phyloP scores from a whole-genome alignment of 257 asterid genomes.

The Ballota nigra region DNA sequence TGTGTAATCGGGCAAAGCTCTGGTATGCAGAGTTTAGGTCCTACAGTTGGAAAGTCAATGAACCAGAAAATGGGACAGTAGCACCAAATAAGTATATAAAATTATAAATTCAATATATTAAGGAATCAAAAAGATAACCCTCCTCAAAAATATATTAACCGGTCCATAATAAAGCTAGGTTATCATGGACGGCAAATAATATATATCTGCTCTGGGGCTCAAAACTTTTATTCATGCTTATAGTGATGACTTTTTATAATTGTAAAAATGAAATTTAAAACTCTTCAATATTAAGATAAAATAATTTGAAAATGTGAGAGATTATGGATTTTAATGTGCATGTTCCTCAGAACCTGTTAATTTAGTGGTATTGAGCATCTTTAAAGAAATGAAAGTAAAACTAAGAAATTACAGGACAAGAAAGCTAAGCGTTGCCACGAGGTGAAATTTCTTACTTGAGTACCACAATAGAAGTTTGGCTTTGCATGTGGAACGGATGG shows the following conservation, averaged over 20 bases:
- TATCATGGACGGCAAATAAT: background rate
- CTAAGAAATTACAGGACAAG: constrained; percentile 4
- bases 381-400: constrained; percentile 6
- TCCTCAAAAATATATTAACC: background rate
- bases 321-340: background rate
- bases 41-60: constrained; percentile 33
- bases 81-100: background rate
- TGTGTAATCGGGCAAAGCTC: constrained; percentile 86
- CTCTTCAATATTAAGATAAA: background rate
- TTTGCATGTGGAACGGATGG: constrained; percentile 93
- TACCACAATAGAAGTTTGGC: constrained; percentile 90
- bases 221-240: background rate
- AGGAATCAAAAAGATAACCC: background rate
- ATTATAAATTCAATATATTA: constrained; percentile 8
- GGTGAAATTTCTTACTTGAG: constrained; percentile 64
- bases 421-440: constrained; percentile 3
- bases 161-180: background rate
- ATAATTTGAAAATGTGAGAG: background rate
- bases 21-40: constrained; percentile 95
- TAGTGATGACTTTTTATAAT: background rate
- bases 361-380: background rate
- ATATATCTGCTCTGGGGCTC: background rate
- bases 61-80: constrained; percentile 11
- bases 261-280: background rate
- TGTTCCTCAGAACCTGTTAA: background rate